Percentiles rank a stretch among this genome's conserved stretches.
Conservation (phyloP, 306 rosid species). For the Prunus fruticosa region DNA sequence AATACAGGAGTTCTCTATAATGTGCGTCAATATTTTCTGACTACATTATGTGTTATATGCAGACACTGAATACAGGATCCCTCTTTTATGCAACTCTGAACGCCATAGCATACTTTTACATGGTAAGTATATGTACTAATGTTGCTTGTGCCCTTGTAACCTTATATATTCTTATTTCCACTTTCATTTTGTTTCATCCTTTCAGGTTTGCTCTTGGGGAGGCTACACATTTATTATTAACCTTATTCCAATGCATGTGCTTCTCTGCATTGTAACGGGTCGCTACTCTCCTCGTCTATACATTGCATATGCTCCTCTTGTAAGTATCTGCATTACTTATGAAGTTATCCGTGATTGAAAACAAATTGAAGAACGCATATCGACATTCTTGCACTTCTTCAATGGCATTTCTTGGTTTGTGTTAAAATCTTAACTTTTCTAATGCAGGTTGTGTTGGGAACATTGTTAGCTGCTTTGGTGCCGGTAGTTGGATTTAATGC, state of each 20-base stretch:
- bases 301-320: constrained; percentile 96
- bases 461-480: constrained; percentile 85
- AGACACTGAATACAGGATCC: constrained; percentile 98
- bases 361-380: background rate
- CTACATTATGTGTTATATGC: constrained; percentile 29
- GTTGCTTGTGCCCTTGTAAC: constrained; percentile 9
- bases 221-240: constrained; percentile 98
- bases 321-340: constrained; percentile 47
- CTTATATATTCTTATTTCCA: constrained; percentile 21
- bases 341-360: constrained; percentile 1
- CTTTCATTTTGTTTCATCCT: constrained; percentile 22
- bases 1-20: constrained; percentile 11
- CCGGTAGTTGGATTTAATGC: constrained; percentile 99
- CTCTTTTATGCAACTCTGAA: constrained; percentile 96
- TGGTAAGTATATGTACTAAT: constrained; percentile 51
- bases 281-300: constrained; percentile 93
- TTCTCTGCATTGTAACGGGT: constrained; percentile 91
- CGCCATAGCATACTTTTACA: constrained; percentile 92
- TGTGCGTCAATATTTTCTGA: constrained; percentile 34
- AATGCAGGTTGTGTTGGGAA: constrained; percentile 86
- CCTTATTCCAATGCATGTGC: constrained; percentile 98
- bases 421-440: constrained; percentile 25
- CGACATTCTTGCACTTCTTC: background rate
- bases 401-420: constrained; percentile 20
- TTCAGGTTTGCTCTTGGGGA: constrained; percentile 99